A percentile compares a stretch with the other conserved stretches of the same genome.
Conservation (phyloP, 2,329 filamentous ascomycete genomes). For the Pseudocercospora cruenta region DNA sequence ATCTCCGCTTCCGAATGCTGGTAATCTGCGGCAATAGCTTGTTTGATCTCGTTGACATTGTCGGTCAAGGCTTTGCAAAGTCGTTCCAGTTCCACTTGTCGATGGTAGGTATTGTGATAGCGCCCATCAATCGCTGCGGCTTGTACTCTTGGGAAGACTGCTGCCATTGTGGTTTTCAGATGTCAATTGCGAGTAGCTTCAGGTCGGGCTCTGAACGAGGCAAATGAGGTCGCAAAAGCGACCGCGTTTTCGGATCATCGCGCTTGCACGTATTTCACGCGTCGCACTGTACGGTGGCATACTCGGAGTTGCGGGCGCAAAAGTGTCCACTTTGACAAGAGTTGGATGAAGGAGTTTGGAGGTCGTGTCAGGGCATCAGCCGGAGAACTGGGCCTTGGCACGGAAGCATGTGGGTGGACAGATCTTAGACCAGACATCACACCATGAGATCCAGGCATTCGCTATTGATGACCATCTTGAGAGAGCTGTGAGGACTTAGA, state of each 20-base stretch:
- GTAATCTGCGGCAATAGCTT: slow-evolving; percentile 49
- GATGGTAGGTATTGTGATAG: slow-evolving; percentile 50
- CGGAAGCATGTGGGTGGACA: not conserved
- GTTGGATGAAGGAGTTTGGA: not conserved
- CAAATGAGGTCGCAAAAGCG: not conserved
- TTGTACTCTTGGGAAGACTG: slow-evolving; percentile 40
- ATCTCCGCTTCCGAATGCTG: slow-evolving; percentile 43
- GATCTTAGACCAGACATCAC: not conserved
- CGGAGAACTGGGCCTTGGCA: not conserved
- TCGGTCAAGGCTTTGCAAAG: slow-evolving; percentile 47
- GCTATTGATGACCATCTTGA: not conserved
- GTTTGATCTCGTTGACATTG: slow-evolving; percentile 42
- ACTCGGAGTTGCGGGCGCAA: not conserved
- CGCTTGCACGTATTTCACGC: not conserved
- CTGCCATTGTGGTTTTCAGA: slow-evolving; percentile 24
- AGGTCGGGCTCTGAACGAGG: too few species aligned
- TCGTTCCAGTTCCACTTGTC: slow-evolving; percentile 50
- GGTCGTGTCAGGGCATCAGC: not conserved
- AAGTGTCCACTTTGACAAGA: not conserved
- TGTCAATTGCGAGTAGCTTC: too few species aligned
- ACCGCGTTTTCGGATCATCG: not conserved
- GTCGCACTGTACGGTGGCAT: not conserved
- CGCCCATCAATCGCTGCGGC: slow-evolving; percentile 51
- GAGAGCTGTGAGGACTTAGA: not conserved
- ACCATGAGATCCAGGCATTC: not conserved